A percentile compares a stretch with the other conserved stretches of the same genome.
These are phyloP conservation scores for Mycena venus DNA, from an alignment of 768 basidiomycete genomes.

Conservation along the genomic window DNA sequence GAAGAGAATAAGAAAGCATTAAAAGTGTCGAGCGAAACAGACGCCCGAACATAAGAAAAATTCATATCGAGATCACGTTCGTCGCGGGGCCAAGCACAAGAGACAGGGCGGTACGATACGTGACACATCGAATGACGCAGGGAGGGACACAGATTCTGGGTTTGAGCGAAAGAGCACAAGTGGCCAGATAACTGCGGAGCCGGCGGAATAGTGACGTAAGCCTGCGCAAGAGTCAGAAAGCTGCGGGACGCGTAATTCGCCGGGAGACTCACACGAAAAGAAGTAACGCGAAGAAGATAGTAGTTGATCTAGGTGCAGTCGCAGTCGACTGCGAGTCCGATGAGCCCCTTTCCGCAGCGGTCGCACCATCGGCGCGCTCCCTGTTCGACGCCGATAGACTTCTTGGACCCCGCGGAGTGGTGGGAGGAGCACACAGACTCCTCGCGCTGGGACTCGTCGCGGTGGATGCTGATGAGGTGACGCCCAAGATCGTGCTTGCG, in stretches of 20 bases:
- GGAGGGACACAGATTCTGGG: conserved; percentile 37
- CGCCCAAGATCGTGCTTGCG: conserved; percentile 95
- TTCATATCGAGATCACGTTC: conserved; percentile 74
- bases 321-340: conserved; percentile 68
- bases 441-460: conserved; percentile 57
- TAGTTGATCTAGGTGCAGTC: conserved; percentile 71
- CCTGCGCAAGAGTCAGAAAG: conserved; percentile 41
- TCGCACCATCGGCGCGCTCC: conserved; percentile 80
- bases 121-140: conserved; percentile 69
- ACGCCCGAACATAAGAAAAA: conserved; percentile 39
- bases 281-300: conserved; percentile 28
- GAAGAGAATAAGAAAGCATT: background rate
- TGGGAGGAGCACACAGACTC: conserved; percentile 60
- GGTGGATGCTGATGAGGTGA: conserved; percentile 89
- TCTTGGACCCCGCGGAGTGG: conserved; percentile 53
- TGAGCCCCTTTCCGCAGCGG: conserved; percentile 76
- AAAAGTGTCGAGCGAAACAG: conserved; percentile 29
- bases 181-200: conserved; percentile 53
- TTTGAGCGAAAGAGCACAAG: conserved; percentile 29
- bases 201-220: conserved; percentile 50
- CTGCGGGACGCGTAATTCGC: conserved; percentile 38
- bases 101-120: conserved; percentile 75
- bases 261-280: conserved; percentile 47
- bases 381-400: conserved; percentile 77
- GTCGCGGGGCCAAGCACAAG: conserved; percentile 69